Base-by-base conservation (phyloP, 257 asterid species). In the Nicotiana noctiflora region DNA sequence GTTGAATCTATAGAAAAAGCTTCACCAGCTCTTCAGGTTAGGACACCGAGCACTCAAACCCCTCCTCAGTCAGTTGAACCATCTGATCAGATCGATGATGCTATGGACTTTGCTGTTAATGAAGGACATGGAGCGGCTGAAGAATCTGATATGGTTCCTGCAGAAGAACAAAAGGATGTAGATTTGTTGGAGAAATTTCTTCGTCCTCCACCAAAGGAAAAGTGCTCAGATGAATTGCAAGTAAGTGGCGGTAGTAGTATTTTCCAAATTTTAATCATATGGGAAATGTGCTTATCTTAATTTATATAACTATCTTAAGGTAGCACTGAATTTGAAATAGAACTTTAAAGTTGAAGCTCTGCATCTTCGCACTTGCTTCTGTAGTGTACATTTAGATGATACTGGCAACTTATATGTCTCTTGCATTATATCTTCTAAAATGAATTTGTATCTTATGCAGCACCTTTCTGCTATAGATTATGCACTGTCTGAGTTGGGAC, bases 181-280 rank as follows among this genome's bases (percentile, higher is more conserved):
- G 93, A 90, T 79, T 84, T 87, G 55, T 82, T 96, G 86, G 90
- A 86, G 66, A 87, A 83, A 77, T 96, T 96, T 88, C 94, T 96
- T 62, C 91, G 97, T 15, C 94, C 94, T 25, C 97, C 93, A 40
- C 94, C 97, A 3, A 88, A 79, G 84, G 89, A 81, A 25, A 90
- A 87, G 84, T 94, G 98, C 89, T 92, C 98, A 6, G 95, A 87
- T 46, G 98, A 90, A 84, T 90, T 94, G 82, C 99, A 96, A 91
- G 98, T 94, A 87, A 85, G 97, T 84, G 59, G 80, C 13, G 67
- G 15, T 31, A 44, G 21, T 44, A 70, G 21, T n/a, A 21, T 21
- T 44, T 70, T 70, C 15, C n/a, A 44, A 14, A 70, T 0, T 5
- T 7, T 7, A 8, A 40, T 40, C 40, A n/a, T 76, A 19, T 12